Evolutionary conservation across 768 basidiomycete genomes (phyloP), one percentile per base, ranked within the genome.

Genomic region (Auriscalpium microsporum): DNA sequence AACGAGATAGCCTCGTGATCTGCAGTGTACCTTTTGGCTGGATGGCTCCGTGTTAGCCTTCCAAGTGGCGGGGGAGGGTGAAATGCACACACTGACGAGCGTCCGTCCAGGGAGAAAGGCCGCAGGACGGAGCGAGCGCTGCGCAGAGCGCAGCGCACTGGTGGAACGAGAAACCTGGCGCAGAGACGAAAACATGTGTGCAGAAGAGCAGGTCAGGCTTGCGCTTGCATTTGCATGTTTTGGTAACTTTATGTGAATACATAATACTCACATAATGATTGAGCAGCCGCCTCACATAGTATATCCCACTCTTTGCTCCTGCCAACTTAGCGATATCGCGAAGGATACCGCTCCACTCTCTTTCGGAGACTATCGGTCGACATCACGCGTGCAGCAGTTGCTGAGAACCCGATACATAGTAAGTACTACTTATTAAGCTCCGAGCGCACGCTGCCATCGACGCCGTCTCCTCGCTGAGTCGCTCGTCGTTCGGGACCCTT

Each of bases 1-100:
- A 82, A 90, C 36, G 75, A 70, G 56, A 97, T 78, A 53, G 83
- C 80, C 74, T 99, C 95, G 69, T 99, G 95, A 56, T 94, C 94
- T 46, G 70, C 71, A 1, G 94, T 90, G 72, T 85, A 99, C 63
- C 78, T 80, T 69, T 84, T 87, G 44, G 83, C 90, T 90, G 65
- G 23, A 47, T 17, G 58, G 57, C 48, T 40, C 19, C 48, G n/a
- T 17, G 5, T 10, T 8, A 35, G 34, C 35, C 8, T 36, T 28
- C 5, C 28, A 14, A 35, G 37, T 28, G 2, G 10, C n/a, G 34
- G 13, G 9, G 10, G 44, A 36, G 7, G 36, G 13, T 9, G 35
- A 33, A 4, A 46, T 40, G 28, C 53, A 79, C 84, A 69, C 67
- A 87, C 85, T 86, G 66, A 84, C 74, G 58, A 84, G 67, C 23